Conservation (phyloP, 257 asterid species). For the Solanum corneliomulleri region DNA sequence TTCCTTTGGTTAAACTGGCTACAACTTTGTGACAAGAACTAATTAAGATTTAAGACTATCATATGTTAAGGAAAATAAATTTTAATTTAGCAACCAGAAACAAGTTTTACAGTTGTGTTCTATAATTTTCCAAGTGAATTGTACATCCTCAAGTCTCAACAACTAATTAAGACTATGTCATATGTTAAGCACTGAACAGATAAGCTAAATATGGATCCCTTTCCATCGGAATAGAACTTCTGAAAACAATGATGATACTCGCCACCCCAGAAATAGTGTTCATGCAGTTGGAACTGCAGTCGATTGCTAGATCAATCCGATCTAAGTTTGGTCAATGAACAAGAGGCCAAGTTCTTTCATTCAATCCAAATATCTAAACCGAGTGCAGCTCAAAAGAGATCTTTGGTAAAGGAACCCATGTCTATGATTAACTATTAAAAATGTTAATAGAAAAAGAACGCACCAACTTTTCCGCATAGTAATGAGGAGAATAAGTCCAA, state of each 20-base stretch:
- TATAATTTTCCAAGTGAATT: not conserved
- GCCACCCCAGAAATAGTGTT: not conserved
- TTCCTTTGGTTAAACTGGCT: not conserved
- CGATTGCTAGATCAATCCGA: not conserved
- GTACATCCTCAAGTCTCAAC: not conserved
- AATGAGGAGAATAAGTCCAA: conserved; percentile 88
- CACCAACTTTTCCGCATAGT: conserved; percentile 65
- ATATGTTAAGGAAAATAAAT: not conserved
- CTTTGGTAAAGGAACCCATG: not conserved
- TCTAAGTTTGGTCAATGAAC: not conserved
- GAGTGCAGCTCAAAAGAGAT: not conserved
- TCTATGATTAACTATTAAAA: not conserved
- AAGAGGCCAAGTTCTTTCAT: not conserved
- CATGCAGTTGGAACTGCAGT: not conserved
- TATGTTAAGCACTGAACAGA: not conserved
- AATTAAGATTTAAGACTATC: not conserved
- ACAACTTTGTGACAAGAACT: not conserved
- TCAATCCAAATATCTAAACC: not conserved
- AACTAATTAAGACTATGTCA: not conserved
- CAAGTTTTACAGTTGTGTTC: not conserved
- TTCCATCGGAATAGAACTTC: not conserved
- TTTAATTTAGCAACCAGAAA: not conserved
- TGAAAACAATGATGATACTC: not conserved
- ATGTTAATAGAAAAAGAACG: conserved; percentile 23
- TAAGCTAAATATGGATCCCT: not conserved